Conservation (phyloP, 805 yeast species). For the Starmerella stigmatis region DNA sequence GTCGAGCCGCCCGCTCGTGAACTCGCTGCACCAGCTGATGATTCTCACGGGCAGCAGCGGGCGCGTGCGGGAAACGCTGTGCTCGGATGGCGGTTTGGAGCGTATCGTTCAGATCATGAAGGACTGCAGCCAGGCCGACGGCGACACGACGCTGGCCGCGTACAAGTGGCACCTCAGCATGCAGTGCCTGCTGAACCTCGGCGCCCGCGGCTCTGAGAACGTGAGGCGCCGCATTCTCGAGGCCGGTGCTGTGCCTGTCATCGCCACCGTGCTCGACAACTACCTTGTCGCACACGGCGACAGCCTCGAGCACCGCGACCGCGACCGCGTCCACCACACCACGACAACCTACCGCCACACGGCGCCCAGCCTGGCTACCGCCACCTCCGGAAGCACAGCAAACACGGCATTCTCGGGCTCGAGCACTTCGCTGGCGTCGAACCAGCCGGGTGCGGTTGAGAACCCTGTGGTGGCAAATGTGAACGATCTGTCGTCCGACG, state of each 20-base stretch:
- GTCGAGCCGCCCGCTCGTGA: constrained; percentile 78
- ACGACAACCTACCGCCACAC: background rate
- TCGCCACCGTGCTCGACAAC: constrained; percentile 87
- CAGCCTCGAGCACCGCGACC: constrained; percentile 17
- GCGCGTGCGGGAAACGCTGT: constrained; percentile 80
- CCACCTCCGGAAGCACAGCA: constrained; percentile 2
- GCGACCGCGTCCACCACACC: constrained; percentile 8
- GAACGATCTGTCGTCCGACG: background rate
- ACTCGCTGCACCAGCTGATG: constrained; percentile 81
- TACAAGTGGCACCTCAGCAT: constrained; percentile 97
- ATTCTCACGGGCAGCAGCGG: constrained; percentile 76
- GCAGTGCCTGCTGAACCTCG: constrained; percentile 82
- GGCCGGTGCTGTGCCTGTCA: constrained; percentile 83
- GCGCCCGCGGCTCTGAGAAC: constrained; percentile 83
- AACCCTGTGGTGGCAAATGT: background rate
- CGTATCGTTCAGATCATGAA: constrained; percentile 74
- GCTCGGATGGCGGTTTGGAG: constrained; percentile 86
- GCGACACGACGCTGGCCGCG: constrained; percentile 37
- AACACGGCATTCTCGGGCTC: background rate
- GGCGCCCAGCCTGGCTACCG: constrained; percentile 9
- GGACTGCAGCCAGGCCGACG: constrained; percentile 32
- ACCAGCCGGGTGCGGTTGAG: background rate
- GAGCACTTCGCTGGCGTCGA: background rate
- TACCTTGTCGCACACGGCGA: constrained; percentile 34
- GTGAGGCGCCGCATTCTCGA: constrained; percentile 78